These are phyloP conservation scores for Tilletia setariae DNA, from an alignment of 1,284 basidiomycete species.

Conservation along the genomic window DNA sequence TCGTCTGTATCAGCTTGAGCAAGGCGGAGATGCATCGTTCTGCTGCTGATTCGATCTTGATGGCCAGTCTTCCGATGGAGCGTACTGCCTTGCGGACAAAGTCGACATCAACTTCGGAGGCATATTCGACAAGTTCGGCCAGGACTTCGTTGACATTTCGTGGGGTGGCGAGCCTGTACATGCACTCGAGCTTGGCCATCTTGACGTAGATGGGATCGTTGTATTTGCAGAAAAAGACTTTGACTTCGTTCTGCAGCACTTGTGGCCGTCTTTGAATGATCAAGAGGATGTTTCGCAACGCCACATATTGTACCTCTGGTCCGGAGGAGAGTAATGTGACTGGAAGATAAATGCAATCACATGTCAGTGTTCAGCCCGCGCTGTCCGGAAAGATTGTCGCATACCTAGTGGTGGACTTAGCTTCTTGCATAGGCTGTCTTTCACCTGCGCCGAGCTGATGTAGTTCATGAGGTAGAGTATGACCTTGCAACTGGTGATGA, in stretches of 20 bases:
- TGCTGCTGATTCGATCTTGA: constrained; percentile 88
- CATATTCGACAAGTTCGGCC: constrained; percentile 95
- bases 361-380: neutral
- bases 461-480: constrained; percentile 98
- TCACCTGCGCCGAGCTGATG: constrained; percentile 81
- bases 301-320: constrained; percentile 97
- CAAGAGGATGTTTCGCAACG: constrained; percentile 89
- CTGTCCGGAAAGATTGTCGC: neutral
- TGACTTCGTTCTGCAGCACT: constrained; percentile 93
- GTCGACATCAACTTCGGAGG: constrained; percentile 95
- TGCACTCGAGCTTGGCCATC: constrained; percentile 95
- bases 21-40: constrained; percentile 85
- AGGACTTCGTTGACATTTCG: constrained; percentile 88
- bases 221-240: constrained; percentile 99
- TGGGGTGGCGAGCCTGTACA: constrained; percentile 88
- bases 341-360: neutral
- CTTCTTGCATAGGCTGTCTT: constrained; percentile 88
- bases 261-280: constrained; percentile 90
- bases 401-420: constrained; percentile 75
- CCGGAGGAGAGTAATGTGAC: constrained; percentile 72
- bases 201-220: constrained; percentile 99
- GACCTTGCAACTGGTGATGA: constrained; percentile 89
- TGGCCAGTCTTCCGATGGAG: constrained; percentile 90
- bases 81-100: constrained; percentile 96
- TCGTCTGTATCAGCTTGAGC: constrained; percentile 82